Evolutionary conservation across 75 land plant species (phyloP).

Genomic region (Selaginella tamariscina): DNA sequence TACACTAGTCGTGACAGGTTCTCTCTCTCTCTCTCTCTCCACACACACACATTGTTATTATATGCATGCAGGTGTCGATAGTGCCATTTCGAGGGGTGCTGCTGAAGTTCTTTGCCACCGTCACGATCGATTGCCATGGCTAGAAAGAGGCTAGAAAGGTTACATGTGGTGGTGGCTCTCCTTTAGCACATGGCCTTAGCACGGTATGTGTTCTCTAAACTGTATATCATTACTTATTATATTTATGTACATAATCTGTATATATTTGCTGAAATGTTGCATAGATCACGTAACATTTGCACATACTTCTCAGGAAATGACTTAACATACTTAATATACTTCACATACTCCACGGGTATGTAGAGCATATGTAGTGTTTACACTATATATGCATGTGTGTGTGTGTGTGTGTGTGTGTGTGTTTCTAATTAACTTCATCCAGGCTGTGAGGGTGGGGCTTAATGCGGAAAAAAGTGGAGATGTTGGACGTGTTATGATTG

Average conservation of each 20-base stretch:
- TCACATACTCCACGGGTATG: no score
- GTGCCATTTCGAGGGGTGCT: slow-evolving; percentile 94
- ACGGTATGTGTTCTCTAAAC: slow-evolving; percentile 32
- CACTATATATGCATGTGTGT: no score
- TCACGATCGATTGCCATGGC: slow-evolving; percentile 98
- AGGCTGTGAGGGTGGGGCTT: slow-evolving; percentile 95
- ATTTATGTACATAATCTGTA: neutral
- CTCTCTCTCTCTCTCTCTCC: neutral
- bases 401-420: no score
- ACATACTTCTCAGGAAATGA: no score
- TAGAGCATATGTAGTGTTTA: no score
- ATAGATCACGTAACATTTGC: no score
- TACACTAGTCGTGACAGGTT: slow-evolving; percentile 99
- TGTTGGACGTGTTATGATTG: slow-evolving; percentile 97
- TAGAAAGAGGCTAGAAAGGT: slow-evolving; percentile 86
- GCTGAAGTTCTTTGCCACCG: slow-evolving; percentile 98
- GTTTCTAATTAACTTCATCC: no score
- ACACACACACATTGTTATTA: neutral
- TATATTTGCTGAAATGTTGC: neutral
- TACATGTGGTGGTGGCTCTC: slow-evolving; percentile 99
- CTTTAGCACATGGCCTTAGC: slow-evolving; percentile 93
- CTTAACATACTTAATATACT: no score
- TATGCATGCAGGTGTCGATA: slow-evolving; percentile 57
- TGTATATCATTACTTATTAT: neutral
- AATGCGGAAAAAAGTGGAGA: slow-evolving; percentile 99